Percentiles rank a stretch among this genome's conserved stretches.
phyloP scores from a whole-genome alignment of 305 asterid genomes.

The Petunia hybrid region DNA sequence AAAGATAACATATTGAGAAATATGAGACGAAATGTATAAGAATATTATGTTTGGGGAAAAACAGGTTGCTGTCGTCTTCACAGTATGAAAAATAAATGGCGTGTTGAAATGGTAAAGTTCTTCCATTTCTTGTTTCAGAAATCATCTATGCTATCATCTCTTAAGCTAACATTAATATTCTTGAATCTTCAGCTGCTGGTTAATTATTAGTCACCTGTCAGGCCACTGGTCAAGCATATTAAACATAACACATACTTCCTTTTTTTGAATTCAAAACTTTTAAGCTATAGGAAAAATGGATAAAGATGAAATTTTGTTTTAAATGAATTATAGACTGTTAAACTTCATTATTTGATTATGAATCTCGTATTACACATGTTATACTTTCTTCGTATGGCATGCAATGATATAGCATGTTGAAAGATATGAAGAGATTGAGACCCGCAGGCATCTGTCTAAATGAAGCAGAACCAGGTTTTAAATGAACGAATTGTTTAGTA shows the following conservation, averaged over 20 bases:
- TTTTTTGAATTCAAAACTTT: neutral
- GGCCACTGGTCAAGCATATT: too few species aligned
- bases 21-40: neutral
- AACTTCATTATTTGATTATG: too few species aligned
- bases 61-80: neutral
- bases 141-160: neutral
- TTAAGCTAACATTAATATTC: neutral
- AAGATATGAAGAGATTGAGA: too few species aligned
- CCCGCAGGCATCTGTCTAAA: too few species aligned
- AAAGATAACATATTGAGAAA: neutral
- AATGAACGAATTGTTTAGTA: slow-evolving; percentile 12
- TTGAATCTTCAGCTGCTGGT: neutral
- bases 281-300: neutral
- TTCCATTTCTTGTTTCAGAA: too few species aligned
- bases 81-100: neutral
- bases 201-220: neutral
- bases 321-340: too few species aligned
- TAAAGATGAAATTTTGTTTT: neutral
- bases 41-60: neutral
- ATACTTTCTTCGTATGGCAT: too few species aligned
- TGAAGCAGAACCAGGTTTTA: neutral
- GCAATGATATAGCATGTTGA: too few species aligned
- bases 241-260: neutral
- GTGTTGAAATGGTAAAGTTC: neutral
- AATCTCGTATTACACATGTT: too few species aligned